These are phyloP conservation scores for Magnolia kwangsiensis DNA, from an alignment of 164 flowering plant genomes.

Conservation along the genomic window DNA sequence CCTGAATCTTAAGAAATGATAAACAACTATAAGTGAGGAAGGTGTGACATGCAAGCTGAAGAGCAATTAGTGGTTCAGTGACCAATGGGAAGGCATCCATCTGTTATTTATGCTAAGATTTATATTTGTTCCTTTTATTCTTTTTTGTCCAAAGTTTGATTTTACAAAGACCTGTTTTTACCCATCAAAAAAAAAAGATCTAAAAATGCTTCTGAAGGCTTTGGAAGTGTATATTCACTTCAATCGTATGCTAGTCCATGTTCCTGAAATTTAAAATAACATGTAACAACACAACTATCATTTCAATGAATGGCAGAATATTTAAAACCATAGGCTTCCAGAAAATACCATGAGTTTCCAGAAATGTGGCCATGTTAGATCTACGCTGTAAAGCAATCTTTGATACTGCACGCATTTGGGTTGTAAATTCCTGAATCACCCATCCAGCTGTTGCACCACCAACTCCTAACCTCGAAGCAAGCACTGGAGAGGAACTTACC, in stretches of 20 bases:
- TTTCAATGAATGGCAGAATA: not conserved
- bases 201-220: not conserved
- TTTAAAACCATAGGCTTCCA: not conserved
- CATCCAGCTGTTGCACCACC: slow-evolving; percentile 70
- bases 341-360: slow-evolving; percentile 78
- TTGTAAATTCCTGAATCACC: slow-evolving; percentile 88
- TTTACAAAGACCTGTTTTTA: too few species aligned
- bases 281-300: not conserved
- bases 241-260: not conserved
- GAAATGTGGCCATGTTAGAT: slow-evolving; percentile 71
- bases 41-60: too few species aligned
- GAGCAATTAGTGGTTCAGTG: too few species aligned
- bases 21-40: not conserved
- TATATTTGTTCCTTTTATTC: too few species aligned
- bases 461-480: slow-evolving; percentile 72
- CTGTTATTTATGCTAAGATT: too few species aligned
- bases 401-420: slow-evolving; percentile 92
- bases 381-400: slow-evolving; percentile 91
- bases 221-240: not conserved
- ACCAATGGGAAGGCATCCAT: too few species aligned
- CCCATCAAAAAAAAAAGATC: not conserved
- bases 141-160: too few species aligned
- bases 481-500: slow-evolving; percentile 59
- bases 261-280: not conserved
- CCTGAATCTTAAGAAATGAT: not conserved